Evolutionary conservation across 371 early-diverging fungal genomes (phyloP).

Genomic region (Coemansia sp.): DNA sequence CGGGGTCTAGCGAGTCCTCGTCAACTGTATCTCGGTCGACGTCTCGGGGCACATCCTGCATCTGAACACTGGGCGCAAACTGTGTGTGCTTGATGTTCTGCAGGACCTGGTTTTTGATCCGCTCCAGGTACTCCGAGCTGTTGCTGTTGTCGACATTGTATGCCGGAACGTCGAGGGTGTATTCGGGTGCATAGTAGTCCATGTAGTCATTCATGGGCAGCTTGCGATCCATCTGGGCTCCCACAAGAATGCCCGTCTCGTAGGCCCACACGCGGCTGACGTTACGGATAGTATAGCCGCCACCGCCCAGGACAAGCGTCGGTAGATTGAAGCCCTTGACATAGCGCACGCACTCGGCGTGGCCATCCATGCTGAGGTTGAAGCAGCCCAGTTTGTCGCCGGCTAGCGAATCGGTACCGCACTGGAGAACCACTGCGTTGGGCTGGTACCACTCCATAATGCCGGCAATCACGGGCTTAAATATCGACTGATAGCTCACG

Average conservation of each 20-base stretch:
- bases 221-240: constrained; percentile 72
- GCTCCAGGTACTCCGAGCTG: constrained; percentile 87
- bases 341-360: constrained; percentile 90
- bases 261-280: constrained; percentile 98
- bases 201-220: constrained; percentile 96
- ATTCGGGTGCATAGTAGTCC: constrained; percentile 96
- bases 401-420: constrained; percentile 98
- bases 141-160: constrained; percentile 97
- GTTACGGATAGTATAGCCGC: constrained; percentile 99
- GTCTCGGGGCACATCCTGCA: constrained; percentile 53
- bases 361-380: constrained; percentile 91
- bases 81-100: constrained; percentile 50
- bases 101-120: constrained; percentile 56
- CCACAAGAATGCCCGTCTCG: constrained; percentile 95
- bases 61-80: constrained; percentile 54
- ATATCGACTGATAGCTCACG: constrained; percentile 85
- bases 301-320: constrained; percentile 96
- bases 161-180: constrained; percentile 87
- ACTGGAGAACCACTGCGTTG: constrained; percentile 96
- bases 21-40: constrained; percentile 40
- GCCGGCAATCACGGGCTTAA: constrained; percentile 85
- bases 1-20: constrained; percentile 48
- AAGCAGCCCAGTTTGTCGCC: constrained; percentile 99
- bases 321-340: constrained; percentile 94
- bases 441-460: constrained; percentile 97